These are phyloP conservation scores for Debaryomyces sp. DNA, from an alignment of 1,139 yeast genomes.

Conservation along the genomic window DNA sequence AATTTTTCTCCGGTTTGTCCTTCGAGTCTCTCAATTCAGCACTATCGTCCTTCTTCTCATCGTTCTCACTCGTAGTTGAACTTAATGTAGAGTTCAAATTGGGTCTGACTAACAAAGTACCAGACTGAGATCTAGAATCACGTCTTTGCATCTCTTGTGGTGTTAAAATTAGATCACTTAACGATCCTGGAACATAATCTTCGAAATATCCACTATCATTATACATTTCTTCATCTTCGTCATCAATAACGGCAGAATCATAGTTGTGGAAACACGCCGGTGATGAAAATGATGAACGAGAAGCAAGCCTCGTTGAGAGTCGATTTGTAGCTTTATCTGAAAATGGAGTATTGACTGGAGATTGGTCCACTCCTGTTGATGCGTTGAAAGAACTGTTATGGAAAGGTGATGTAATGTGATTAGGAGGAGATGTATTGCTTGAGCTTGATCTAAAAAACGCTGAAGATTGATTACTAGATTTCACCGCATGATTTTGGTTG, in stretches of 20 bases:
- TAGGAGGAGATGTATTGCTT: constrained; percentile 18
- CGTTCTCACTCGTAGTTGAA: constrained; percentile 9
- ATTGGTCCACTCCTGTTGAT: neutral
- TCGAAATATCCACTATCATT: constrained; percentile 51
- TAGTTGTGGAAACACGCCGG: constrained; percentile 14
- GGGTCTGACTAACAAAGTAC: constrained; percentile 45
- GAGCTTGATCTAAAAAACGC: constrained; percentile 16
- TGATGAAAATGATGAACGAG: constrained; percentile 14
- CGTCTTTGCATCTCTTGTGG: constrained; percentile 75
- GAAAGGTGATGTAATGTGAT: neutral
- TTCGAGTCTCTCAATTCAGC: neutral
- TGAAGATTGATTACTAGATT: constrained; percentile 4
- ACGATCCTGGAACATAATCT: constrained; percentile 76
- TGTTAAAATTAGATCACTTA: constrained; percentile 69
- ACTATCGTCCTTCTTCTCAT: constrained; percentile 9
- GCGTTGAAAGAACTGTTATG: neutral
- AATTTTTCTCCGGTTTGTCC: constrained; percentile 2
- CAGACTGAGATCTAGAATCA: constrained; percentile 59
- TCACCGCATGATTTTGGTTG: constrained; percentile 3
- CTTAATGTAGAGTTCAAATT: constrained; percentile 17
- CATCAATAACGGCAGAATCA: constrained; percentile 44
- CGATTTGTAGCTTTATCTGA: constrained; percentile 15
- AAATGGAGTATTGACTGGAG: constrained; percentile 12
- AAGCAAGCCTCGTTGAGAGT: constrained; percentile 19
- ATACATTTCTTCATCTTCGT: constrained; percentile 34